These are phyloP conservation scores for Phytophthora fragariae DNA, from an alignment of 352 stramenopile species.

Conservation along the genomic window DNA sequence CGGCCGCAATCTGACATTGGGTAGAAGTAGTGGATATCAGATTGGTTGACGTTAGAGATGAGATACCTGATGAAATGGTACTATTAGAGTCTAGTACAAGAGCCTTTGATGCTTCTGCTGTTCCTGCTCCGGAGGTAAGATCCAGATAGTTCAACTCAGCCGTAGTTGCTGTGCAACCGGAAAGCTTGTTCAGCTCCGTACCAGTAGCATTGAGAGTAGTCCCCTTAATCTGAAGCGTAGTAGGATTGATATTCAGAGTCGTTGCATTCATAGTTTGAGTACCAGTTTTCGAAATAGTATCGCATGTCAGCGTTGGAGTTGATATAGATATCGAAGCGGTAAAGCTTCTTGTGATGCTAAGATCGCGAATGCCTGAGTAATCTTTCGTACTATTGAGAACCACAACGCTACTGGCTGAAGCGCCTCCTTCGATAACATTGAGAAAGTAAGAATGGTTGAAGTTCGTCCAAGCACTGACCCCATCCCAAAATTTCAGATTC, in stretches of 20 bases:
- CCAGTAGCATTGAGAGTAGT: slow-evolving; percentile 1
- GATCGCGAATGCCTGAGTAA: not conserved
- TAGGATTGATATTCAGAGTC: slow-evolving; percentile 13
- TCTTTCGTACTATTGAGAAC: not conserved
- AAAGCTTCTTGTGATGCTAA: not conserved
- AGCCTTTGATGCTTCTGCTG: not conserved
- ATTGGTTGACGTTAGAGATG: slow-evolving; percentile 2
- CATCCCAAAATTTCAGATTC: not conserved
- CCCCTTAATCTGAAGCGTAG: slow-evolving; percentile 5
- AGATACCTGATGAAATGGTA: not conserved
- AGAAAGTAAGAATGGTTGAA: not conserved
- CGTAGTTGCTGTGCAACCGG: not conserved
- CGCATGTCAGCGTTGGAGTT: slow-evolving; percentile 3
- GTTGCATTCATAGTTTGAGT: slow-evolving; percentile 16
- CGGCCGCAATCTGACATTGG: not conserved
- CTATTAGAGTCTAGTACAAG: slow-evolving; percentile 1
- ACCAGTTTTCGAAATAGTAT: slow-evolving; percentile 12
- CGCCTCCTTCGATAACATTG: not conserved
- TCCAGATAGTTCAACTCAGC: slow-evolving; percentile 1
- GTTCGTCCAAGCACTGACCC: not conserved
- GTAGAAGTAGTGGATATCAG: not conserved
- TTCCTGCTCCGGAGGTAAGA: not conserved
- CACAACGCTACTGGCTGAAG: not conserved
- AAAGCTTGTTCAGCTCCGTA: not conserved
- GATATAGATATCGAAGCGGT: not conserved